Evolutionary conservation across 768 basidiomycete genomes (phyloP), one percentile per base, ranked within the genome.

Genomic region (Clathrus columnatus): DNA sequence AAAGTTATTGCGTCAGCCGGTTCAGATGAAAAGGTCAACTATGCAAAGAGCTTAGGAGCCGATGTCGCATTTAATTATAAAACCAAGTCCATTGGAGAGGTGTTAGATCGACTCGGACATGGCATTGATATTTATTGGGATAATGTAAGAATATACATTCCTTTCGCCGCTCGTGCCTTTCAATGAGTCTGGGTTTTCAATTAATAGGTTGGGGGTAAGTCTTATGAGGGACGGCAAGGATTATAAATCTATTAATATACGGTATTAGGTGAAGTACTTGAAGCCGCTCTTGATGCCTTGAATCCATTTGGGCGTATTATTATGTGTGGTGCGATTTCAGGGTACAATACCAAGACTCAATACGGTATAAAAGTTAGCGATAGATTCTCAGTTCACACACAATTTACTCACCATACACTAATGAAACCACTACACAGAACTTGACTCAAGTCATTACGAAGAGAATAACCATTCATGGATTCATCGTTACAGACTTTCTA

Each of bases 241-340:
- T 55, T 7, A 10, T 7, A 44, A 7, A 27, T 16, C 20, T 47
- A 14, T 16, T 28, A 23, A 16, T 20, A 23, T 47, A 16, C 20
- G 16, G 23, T 27, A 21, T 45, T 8, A 55, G 54, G 54, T 30
- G 75, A 79, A 52, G 75, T 72, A 0, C 69, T 85, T 5, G 83
- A 85, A 7, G 71, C 74, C 16, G 83, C 80, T 1, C 63, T 85
- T 4, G 68, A 71, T 1, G 72, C 70, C 36, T 20, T 48, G 2
- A 55, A 55, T 26, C 20, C 4, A 20, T 48, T 29, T 30, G 54
- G 45, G 18, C 45, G 54, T n/a, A 30, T 55, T 18, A 55, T 55
- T 47, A 29, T 30, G 28, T 72, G 70, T 51, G 70, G 70, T 16
- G 63, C 64, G 18, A 69, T 69, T 23, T 59, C 65, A 7, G 61